phyloP scores from a whole-genome alignment of 495 filamentous ascomycete species.

The Aspergillus panamensis region DNA sequence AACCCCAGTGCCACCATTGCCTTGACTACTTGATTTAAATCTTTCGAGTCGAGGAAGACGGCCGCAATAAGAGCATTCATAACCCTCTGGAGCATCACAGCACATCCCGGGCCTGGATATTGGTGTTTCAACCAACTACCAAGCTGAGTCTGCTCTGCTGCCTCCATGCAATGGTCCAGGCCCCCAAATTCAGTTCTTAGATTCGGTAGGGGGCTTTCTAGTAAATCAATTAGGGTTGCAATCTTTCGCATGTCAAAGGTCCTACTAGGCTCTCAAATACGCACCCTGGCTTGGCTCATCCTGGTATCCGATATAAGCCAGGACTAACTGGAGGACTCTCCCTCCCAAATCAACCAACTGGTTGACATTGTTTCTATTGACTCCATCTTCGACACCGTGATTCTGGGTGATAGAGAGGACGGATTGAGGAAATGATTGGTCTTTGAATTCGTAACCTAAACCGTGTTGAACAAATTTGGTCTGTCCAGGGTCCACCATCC shows the following conservation, averaged over 20 bases:
- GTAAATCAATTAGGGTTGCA: neutral
- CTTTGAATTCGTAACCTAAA: neutral
- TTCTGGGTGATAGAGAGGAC: neutral
- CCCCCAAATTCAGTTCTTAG: neutral
- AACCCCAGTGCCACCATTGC: slow-evolving; percentile 1
- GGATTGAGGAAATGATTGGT: neutral
- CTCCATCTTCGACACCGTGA: neutral
- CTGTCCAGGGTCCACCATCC: neutral
- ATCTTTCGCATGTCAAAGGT: neutral
- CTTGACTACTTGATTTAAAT: slow-evolving; percentile 1
- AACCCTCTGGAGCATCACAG: neutral
- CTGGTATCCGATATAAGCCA: neutral
- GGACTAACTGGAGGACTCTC: neutral
- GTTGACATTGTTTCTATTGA: neutral
- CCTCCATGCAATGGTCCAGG: neutral
- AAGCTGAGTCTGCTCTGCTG: neutral
- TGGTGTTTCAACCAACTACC: neutral
- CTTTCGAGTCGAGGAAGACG: neutral
- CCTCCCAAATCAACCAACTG: neutral
- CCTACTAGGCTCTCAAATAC: neutral
- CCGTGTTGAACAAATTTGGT: neutral
- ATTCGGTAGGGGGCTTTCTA: neutral
- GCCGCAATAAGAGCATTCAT: neutral
- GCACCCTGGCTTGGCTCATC: neutral
- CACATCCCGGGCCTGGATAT: neutral